A percentile compares a stretch with the other conserved stretches of the same genome.
Evolutionary conservation across 2,329 filamentous ascomycete species (phyloP).

Genomic region (Epichloe scottii): DNA sequence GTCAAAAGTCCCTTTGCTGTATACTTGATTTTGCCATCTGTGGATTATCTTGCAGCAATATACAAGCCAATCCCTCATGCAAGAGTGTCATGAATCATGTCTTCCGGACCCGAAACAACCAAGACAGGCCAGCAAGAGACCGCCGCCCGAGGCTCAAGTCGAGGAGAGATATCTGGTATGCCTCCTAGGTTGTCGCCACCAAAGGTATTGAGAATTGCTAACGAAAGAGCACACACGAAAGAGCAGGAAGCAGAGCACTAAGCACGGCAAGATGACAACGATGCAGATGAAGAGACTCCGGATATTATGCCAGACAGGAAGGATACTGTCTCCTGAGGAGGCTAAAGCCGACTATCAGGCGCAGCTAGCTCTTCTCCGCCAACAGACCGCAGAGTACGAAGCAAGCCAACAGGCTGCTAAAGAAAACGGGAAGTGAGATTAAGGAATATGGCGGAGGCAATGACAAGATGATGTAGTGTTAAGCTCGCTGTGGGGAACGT

Average conservation of each 20-base stretch:
- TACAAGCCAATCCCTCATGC: too few relatives aligned
- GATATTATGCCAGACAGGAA: background rate
- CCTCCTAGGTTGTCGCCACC: background rate
- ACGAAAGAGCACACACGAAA: background rate
- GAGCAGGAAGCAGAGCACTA: background rate
- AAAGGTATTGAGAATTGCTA: background rate
- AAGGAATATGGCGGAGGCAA: too few relatives aligned
- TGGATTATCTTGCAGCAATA: too few relatives aligned
- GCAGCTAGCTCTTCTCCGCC: constrained; percentile 2
- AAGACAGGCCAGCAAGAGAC: background rate
- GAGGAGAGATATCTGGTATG: background rate
- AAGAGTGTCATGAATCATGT: too few relatives aligned
- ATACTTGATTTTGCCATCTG: too few relatives aligned
- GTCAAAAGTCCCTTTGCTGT: too few relatives aligned
- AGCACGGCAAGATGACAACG: background rate
- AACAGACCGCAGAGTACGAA: background rate
- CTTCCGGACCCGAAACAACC: background rate
- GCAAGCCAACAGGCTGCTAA: background rate
- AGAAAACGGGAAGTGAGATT: too few relatives aligned
- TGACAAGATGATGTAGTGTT: too few relatives aligned
- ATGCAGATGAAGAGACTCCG: background rate
- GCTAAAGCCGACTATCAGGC: constrained; percentile 4
- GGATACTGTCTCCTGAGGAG: constrained; percentile 1
- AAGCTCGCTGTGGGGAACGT: too few relatives aligned
- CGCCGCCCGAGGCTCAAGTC: background rate